Evolutionary conservation across 257 asterid genomes (phyloP).

Genomic region (Salvia splendens): DNA sequence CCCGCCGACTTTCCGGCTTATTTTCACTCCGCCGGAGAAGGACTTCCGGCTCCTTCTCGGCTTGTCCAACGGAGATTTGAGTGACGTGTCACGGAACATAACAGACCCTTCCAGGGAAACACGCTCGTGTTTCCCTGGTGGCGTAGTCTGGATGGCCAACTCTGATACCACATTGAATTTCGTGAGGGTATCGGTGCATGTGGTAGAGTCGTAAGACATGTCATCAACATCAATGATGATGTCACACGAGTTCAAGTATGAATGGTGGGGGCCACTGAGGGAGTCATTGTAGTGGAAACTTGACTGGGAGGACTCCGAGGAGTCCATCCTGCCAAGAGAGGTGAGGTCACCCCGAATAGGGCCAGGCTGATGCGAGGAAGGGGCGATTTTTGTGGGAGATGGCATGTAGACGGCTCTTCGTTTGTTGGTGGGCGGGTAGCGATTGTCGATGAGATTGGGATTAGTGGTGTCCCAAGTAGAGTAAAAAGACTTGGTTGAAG

Average conservation of each 20-base stretch:
- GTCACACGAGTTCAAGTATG: constrained; percentile 41
- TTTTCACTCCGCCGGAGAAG: constrained; percentile 56
- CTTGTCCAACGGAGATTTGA: not conserved
- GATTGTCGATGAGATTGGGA: constrained; percentile 37
- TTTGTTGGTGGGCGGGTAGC: constrained; percentile 42
- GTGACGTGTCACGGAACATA: constrained; percentile 13
- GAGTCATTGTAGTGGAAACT: constrained; percentile 7
- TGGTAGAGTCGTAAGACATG: not conserved
- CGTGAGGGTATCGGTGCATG: constrained; percentile 22
- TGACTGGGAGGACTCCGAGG: constrained; percentile 34
- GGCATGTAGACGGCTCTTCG: constrained; percentile 75
- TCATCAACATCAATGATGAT: constrained; percentile 60
- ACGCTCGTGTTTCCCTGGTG: not conserved
- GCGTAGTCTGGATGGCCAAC: constrained; percentile 51
- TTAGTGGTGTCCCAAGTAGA: constrained; percentile 43
- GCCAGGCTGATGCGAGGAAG: not conserved
- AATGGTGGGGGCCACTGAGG: constrained; percentile 7
- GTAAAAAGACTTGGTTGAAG: constrained; percentile 49
- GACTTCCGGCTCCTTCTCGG: constrained; percentile 43
- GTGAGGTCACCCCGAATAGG: not conserved
- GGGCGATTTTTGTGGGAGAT: constrained; percentile 46
- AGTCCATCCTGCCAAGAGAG: constrained; percentile 39
- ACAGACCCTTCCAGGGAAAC: constrained; percentile 7
- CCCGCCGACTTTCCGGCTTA: constrained; percentile 46
- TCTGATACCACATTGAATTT: constrained; percentile 38